phyloP scores from a whole-genome alignment of 257 asterid species.

The Penstemon davidsonii region DNA sequence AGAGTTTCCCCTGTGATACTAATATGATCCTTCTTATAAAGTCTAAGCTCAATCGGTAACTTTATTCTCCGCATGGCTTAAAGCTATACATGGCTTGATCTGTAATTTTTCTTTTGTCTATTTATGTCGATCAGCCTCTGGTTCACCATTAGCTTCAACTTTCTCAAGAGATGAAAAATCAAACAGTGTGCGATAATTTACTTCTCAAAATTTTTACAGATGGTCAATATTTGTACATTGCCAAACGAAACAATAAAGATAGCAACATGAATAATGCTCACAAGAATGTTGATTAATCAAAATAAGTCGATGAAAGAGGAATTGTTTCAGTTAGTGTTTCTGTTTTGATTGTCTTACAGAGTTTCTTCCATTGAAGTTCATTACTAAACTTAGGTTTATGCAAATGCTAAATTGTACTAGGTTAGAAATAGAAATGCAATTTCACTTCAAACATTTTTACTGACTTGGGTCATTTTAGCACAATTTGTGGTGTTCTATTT shows the following conservation, averaged over 20 bases:
- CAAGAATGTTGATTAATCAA: conserved; percentile 7
- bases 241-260: conserved; percentile 13
- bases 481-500: too few relatives aligned
- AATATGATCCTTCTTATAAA: not conserved
- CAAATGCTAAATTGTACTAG: too few relatives aligned
- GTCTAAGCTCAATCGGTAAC: not conserved
- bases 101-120: not conserved
- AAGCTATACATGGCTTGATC: not conserved
- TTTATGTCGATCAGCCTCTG: not conserved
- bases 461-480: too few relatives aligned
- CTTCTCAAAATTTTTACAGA: not conserved
- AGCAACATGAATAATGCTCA: conserved; percentile 1
- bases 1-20: conserved; percentile 76
- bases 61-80: not conserved
- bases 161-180: conserved; percentile 1
- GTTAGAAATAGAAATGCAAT: too few relatives aligned
- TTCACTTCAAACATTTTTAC: too few relatives aligned
- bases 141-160: conserved; percentile 10
- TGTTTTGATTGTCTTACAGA: not conserved
- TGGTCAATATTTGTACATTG: conserved; percentile 16
- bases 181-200: not conserved
- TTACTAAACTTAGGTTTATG: not conserved
- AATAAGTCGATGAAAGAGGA: not conserved
- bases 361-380: not conserved
- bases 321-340: too few relatives aligned